Conservation (phyloP, 805 yeast species). For the Candida silvatica region DNA sequence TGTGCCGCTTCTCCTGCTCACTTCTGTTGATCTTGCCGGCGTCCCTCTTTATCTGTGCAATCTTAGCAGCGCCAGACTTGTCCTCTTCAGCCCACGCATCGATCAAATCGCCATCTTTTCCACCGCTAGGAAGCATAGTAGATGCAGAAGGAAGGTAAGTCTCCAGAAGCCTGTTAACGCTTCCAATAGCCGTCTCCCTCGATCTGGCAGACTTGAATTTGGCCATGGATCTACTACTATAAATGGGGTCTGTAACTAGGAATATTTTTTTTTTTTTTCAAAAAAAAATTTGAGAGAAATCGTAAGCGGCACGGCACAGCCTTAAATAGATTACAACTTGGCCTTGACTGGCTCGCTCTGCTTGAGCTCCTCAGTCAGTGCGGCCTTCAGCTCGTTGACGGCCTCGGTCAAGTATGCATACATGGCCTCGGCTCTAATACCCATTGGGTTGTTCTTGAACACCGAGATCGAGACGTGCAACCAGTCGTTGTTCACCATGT, state of each 20-base stretch:
- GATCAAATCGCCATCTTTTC: constrained; percentile 3
- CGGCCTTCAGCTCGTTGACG: constrained; percentile 72
- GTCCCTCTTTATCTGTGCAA: constrained; percentile 14
- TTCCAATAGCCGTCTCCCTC: constrained; percentile 11
- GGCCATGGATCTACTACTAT: not conserved
- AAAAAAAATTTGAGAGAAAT: not conserved
- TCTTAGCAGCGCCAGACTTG: constrained; percentile 17
- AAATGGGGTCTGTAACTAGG: not conserved
- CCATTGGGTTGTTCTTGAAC: constrained; percentile 53
- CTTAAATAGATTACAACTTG: constrained; percentile 14
- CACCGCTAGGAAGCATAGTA: too few relatives aligned
- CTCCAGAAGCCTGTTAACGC: constrained; percentile 20
- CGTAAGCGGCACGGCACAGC: too few relatives aligned
- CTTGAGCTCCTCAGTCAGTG: constrained; percentile 29
- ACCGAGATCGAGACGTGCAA: constrained; percentile 78
- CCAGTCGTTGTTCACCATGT: constrained; percentile 83
- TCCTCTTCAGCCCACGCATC: constrained; percentile 4
- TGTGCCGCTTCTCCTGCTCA: constrained; percentile 9
- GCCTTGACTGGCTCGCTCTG: constrained; percentile 12
- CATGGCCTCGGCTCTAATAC: constrained; percentile 46
- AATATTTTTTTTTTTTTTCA: not conserved
- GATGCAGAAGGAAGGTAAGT: constrained; percentile 14
- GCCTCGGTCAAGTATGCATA: constrained; percentile 64
- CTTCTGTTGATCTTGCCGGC: constrained; percentile 9
- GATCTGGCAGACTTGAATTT: constrained; percentile 12